phyloP scores from a whole-genome alignment of 208 protist species.

The Acanthamoeba healyi region DNA sequence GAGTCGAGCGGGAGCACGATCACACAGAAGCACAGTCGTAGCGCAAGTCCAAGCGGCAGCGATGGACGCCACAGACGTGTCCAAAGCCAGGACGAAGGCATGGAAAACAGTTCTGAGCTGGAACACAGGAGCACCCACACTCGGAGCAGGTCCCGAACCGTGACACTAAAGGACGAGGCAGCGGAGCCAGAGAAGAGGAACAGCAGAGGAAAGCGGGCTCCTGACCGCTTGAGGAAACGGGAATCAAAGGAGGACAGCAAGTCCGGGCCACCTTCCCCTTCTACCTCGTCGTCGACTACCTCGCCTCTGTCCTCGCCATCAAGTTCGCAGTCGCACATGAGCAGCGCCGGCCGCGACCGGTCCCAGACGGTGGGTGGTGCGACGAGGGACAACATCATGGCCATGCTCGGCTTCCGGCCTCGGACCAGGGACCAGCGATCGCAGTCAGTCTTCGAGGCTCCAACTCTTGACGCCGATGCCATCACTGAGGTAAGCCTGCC shows the following conservation, averaged over 20 bases:
- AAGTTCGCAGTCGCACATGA: background rate
- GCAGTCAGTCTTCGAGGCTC: conserved; percentile 42
- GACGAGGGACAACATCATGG: conserved; percentile 32
- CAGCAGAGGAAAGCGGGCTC: background rate
- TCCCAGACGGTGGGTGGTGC: background rate
- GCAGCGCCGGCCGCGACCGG: background rate
- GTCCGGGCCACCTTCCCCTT: background rate
- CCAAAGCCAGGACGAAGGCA: background rate
- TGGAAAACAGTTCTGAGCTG: background rate
- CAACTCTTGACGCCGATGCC: background rate
- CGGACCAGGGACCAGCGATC: conserved; percentile 35
- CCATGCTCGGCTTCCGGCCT: conserved; percentile 69
- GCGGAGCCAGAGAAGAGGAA: background rate
- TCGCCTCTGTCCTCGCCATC: background rate
- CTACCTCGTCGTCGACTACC: background rate
- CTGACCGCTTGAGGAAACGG: background rate
- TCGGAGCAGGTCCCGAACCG: background rate
- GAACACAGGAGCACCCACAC: background rate
- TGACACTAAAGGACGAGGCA: background rate
- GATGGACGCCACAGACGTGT: background rate
- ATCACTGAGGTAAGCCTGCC: background rate
- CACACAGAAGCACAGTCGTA: background rate
- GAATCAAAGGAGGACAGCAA: conserved; percentile 9
- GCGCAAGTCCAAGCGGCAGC: background rate
- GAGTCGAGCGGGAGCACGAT: background rate